Conservation (phyloP, 2,329 filamentous ascomycete genomes). For the Trichoderma guizhouense region DNA sequence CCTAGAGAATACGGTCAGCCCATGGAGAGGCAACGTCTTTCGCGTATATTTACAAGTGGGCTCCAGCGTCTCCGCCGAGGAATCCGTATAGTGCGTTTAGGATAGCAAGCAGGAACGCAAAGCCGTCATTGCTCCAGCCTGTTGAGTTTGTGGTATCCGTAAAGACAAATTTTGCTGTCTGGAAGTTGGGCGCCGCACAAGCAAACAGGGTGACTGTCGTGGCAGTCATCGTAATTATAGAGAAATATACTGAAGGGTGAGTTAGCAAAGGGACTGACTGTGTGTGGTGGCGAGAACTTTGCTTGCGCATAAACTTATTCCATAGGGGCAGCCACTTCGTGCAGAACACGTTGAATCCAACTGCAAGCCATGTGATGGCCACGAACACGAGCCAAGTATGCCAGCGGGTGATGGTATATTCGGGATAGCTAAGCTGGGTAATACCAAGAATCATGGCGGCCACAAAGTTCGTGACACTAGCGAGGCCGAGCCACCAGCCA, state of each 20-base stretch:
- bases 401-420: not conserved
- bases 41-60: conserved; percentile 18
- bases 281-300: no score
- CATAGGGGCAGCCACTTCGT: not conserved
- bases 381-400: not conserved
- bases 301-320: not conserved
- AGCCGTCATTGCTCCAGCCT: conserved; percentile 21
- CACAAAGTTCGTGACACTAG: not conserved
- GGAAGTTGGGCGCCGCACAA: not conserved
- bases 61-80: conserved; percentile 24
- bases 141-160: conserved; percentile 19
- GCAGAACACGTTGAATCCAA: not conserved
- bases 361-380: not conserved
- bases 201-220: not conserved
- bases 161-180: conserved; percentile 1
- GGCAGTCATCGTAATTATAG: not conserved
- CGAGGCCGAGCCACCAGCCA: not conserved
- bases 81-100: conserved; percentile 23
- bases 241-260: not conserved
- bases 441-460: not conserved
- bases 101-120: conserved; percentile 20
- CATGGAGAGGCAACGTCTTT: no score
- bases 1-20: no score
- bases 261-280: no score
- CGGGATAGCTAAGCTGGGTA: not conserved